These are phyloP conservation scores for Pleurotus giganteus DNA, from an alignment of 768 basidiomycete species.

Conservation along the genomic window DNA sequence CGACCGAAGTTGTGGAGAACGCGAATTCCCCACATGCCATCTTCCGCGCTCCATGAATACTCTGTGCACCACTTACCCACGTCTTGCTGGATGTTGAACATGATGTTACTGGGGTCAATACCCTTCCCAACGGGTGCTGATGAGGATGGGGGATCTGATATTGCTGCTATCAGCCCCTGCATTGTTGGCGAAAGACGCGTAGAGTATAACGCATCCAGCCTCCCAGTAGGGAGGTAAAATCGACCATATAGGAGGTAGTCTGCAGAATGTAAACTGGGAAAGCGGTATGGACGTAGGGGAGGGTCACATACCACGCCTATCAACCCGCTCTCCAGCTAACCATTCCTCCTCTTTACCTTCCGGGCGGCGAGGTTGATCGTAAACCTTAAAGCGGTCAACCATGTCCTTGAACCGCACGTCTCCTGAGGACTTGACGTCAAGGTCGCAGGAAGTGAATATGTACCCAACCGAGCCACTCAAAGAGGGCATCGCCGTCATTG, in stretches of 20 bases:
- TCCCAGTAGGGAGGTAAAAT: slow-evolving; percentile 83
- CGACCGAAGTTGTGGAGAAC: slow-evolving; percentile 92
- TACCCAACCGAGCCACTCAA: slow-evolving; percentile 92
- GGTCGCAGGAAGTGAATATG: slow-evolving; percentile 85
- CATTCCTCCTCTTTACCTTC: slow-evolving; percentile 79
- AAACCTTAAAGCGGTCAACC: slow-evolving; percentile 84
- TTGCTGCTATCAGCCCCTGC: slow-evolving; percentile 82
- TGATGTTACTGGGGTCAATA: slow-evolving; percentile 59
- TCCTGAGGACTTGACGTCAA: slow-evolving; percentile 67
- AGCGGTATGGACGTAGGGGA: slow-evolving; percentile 11
- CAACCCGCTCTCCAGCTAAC: slow-evolving; percentile 75
- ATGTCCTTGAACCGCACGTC: slow-evolving; percentile 84
- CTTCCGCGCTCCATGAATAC: slow-evolving; percentile 92
- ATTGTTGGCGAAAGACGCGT: slow-evolving; percentile 75
- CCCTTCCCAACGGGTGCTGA: slow-evolving; percentile 41
- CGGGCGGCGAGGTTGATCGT: slow-evolving; percentile 77
- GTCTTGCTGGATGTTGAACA: slow-evolving; percentile 90
- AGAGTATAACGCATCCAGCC: slow-evolving; percentile 88
- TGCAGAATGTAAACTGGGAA: slow-evolving; percentile 27
- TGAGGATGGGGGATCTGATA: slow-evolving; percentile 72
- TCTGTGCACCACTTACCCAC: slow-evolving; percentile 91
- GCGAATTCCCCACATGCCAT: slow-evolving; percentile 88
- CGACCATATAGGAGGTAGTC: slow-evolving; percentile 95
- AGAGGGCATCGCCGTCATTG: slow-evolving; percentile 90
- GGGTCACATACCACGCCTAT: slow-evolving; percentile 61